These are phyloP conservation scores for Leccinum disarticulatum DNA, from an alignment of 768 basidiomycete species.

Conservation along the genomic window DNA sequence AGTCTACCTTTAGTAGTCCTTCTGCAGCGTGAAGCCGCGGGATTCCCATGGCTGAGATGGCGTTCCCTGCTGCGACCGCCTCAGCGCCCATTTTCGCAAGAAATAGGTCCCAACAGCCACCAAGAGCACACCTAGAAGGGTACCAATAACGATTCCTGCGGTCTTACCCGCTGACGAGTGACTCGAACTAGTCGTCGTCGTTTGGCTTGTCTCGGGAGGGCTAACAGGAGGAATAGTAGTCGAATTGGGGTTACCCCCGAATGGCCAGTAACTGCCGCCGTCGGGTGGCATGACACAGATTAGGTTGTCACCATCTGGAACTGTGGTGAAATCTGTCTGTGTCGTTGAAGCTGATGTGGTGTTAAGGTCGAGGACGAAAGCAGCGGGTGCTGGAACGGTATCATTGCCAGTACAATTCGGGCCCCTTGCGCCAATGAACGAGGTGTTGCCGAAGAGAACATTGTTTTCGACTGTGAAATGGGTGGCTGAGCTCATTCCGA, in stretches of 20 bases:
- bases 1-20: neutral
- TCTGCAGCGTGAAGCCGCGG: slow-evolving; percentile 20
- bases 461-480: slow-evolving; percentile 72
- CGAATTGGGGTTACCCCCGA: slow-evolving; percentile 47
- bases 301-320: slow-evolving; percentile 54
- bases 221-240: slow-evolving; percentile 21
- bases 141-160: slow-evolving; percentile 52
- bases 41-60: slow-evolving; percentile 15
- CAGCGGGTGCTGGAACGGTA: slow-evolving; percentile 49
- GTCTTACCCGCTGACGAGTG: slow-evolving; percentile 28
- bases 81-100: slow-evolving; percentile 48
- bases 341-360: slow-evolving; percentile 39
- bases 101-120: slow-evolving; percentile 45
- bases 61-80: slow-evolving; percentile 29
- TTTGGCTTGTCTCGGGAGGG: slow-evolving; percentile 14
- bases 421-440: slow-evolving; percentile 70
- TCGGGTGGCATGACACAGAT: slow-evolving; percentile 68
- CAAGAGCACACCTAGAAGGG: slow-evolving; percentile 45
- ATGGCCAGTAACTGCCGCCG: slow-evolving; percentile 74
- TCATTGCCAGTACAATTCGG: slow-evolving; percentile 59
- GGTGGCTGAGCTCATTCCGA: slow-evolving; percentile 60
- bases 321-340: slow-evolving; percentile 53
- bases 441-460: slow-evolving; percentile 61
- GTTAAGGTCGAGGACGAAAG: slow-evolving; percentile 57
- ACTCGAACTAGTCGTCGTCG: slow-evolving; percentile 15